These are phyloP conservation scores for Arabis alpina DNA, from an alignment of 345 rosid species.

Conservation along the genomic window DNA sequence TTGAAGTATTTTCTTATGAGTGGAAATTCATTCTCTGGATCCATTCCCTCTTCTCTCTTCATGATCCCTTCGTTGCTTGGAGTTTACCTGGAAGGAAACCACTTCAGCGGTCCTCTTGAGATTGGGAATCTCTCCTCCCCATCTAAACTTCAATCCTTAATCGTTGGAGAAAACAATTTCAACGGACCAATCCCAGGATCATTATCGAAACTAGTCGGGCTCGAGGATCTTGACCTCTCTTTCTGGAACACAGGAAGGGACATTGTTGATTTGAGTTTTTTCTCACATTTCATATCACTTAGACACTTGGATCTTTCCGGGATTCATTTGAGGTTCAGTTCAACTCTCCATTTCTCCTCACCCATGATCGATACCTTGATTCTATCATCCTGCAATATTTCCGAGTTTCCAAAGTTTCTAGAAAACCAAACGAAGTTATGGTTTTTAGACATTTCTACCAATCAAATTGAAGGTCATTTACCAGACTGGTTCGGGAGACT, in stretches of 20 bases:
- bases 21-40: too few relatives aligned
- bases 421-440: neutral
- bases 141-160: neutral
- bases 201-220: too few relatives aligned
- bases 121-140: conserved; percentile 11
- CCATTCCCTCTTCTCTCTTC: neutral
- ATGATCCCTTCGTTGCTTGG: neutral
- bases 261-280: too few relatives aligned
- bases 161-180: conserved; percentile 32
- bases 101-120: conserved; percentile 20
- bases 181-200: conserved; percentile 9
- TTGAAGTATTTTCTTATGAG: too few relatives aligned
- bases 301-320: neutral
- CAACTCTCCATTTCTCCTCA: conserved; percentile 5
- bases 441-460: conserved; percentile 34
- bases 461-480: conserved; percentile 35
- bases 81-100: neutral
- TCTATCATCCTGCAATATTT: conserved; percentile 25
- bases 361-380: neutral
- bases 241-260: neutral
- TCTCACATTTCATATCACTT: conserved; percentile 5
- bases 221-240: neutral
- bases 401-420: conserved; percentile 36
- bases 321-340: conserved; percentile 13
- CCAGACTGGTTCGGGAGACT: conserved; percentile 28